Base-by-base conservation (phyloP, 306 rosid species). In the Betula pendula region DNA sequence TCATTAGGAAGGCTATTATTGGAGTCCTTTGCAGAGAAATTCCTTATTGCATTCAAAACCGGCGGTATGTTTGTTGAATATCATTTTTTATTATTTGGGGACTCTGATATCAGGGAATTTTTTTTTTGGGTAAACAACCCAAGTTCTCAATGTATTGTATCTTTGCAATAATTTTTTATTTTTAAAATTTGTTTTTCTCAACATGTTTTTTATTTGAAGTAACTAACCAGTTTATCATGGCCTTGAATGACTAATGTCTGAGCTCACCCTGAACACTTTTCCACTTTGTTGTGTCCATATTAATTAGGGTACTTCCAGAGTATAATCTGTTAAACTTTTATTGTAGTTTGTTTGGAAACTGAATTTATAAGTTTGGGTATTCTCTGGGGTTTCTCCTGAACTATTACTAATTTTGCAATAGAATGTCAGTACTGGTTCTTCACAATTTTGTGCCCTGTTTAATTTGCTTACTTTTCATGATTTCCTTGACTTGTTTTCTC, bases 1-100 rank as follows among this genome's bases (percentile, higher is more conserved):
- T 82, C 88, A 73, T 87, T 95, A 53, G 98, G 97, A 85, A 88
- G 90, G 84, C 83, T 85, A 68, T 75, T 52, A 68, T 59, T 86
- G 85, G 89, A 92, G 74, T 76, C 90, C 78, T 75, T 80, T 51
- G 91, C 88, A 0, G 96, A 89, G 87, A 90, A 92, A 60, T 70
- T 90, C 73, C 92, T 92, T 77, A 65, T 78, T 76, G 84, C 80
- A 66, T 85, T 88, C 76, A 90, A 84, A 86, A 72, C 80, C 29
- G 68, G 73, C 58, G 89, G 98, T 95, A 87, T 68, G 88, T 75
- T 79, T 47, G 15, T 85, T 43, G 71, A 48, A 49, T 22, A 22
- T 35, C 25, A 43, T 16, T 20, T 8, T 71, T 51, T 55, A 8
- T 53, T 55, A 15, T 53, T 45, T 70, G n/a, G 81, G 67, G 47